Percentiles rank a stretch among this genome's conserved stretches.
Conservation (phyloP, 352 stramenopile species). For the Phytophthora chlamydospora region DNA sequence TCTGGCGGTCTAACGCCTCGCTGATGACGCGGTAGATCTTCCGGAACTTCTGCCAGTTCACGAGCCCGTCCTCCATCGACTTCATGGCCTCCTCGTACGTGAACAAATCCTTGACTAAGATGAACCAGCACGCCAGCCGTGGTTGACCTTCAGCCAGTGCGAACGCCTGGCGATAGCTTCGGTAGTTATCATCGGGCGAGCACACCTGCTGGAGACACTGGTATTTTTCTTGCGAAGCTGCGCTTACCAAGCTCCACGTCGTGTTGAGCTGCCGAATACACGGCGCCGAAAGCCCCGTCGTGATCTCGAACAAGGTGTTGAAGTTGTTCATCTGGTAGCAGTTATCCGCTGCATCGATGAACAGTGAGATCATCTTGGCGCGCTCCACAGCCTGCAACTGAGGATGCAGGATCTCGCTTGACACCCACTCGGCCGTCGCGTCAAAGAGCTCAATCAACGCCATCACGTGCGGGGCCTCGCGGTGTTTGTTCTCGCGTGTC, state of each 20-base stretch:
- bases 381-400: constrained; percentile 82
- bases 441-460: constrained; percentile 88
- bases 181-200: constrained; percentile 88
- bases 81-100: constrained; percentile 89
- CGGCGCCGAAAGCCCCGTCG: constrained; percentile 76
- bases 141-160: constrained; percentile 77
- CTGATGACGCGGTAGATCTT: constrained; percentile 84
- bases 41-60: constrained; percentile 89
- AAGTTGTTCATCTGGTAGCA: constrained; percentile 91
- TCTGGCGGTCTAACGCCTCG: constrained; percentile 77
- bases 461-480: constrained; percentile 83
- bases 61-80: constrained; percentile 79
- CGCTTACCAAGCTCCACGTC: constrained; percentile 80
- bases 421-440: constrained; percentile 85
- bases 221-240: constrained; percentile 73
- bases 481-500: constrained; percentile 83
- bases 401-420: constrained; percentile 87
- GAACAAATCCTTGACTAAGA: constrained; percentile 90
- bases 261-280: constrained; percentile 86
- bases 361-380: constrained; percentile 83
- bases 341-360: constrained; percentile 84
- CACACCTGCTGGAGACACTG: constrained; percentile 83
- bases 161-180: constrained; percentile 85
- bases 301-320: constrained; percentile 88
- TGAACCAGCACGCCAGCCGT: constrained; percentile 82